Conservation (phyloP, 805 yeast species). For the Lipomyces oligophaga region DNA sequence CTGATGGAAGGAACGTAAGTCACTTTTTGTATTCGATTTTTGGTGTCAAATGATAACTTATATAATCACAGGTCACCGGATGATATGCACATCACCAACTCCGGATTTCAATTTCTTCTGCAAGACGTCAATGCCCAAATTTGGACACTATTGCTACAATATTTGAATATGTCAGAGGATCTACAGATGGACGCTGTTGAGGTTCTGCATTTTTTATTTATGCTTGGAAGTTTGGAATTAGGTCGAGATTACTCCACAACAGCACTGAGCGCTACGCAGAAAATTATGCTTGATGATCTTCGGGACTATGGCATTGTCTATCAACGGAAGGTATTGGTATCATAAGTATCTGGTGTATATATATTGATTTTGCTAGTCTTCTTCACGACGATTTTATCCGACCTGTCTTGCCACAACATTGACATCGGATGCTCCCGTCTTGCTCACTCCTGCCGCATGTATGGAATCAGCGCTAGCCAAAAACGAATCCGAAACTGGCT, state of each 20-base stretch:
- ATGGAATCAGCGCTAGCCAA: constrained; percentile 58
- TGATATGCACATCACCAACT: constrained; percentile 69
- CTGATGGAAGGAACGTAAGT: constrained; percentile 60
- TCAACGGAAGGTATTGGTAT: constrained; percentile 52
- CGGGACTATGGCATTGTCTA: constrained; percentile 89
- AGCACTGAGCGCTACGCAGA: constrained; percentile 73
- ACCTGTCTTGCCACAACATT: constrained; percentile 85
- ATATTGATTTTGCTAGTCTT: no score
- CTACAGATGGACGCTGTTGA: constrained; percentile 94
- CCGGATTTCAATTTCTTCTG: constrained; percentile 88
- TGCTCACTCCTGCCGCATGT: constrained; percentile 70
- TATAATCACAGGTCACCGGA: constrained; percentile 28
- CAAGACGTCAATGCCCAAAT: constrained; percentile 93
- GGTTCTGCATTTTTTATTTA: constrained; percentile 86
- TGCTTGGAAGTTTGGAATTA: constrained; percentile 86
- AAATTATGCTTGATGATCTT: constrained; percentile 80
- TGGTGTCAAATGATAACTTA: constrained; percentile 9
- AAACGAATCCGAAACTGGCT: constrained; percentile 46
- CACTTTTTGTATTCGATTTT: background rate
- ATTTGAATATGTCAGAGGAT: constrained; percentile 76
- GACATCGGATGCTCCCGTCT: constrained; percentile 74
- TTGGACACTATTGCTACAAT: constrained; percentile 87
- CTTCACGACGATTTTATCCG: constrained; percentile 72
- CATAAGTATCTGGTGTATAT: constrained; percentile 26
- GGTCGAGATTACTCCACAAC: constrained; percentile 79